Percentiles rank a stretch among this genome's conserved stretches.
Evolutionary conservation across 805 yeast species (phyloP).

Genomic region (Wickerhamiella sergipiensis): DNA sequence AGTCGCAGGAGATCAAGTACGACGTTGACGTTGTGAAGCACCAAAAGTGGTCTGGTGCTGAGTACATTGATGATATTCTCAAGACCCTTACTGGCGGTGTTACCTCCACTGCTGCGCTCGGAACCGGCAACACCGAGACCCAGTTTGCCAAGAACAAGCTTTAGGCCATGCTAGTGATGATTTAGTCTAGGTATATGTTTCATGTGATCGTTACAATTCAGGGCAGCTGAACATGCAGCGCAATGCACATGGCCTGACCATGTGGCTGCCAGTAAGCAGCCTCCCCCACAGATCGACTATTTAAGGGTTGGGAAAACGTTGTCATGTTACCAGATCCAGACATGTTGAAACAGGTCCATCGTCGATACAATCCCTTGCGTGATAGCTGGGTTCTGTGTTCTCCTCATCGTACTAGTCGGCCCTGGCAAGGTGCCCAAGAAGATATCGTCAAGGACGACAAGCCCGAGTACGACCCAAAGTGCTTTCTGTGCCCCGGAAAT

Average conservation of each 20-base stretch:
- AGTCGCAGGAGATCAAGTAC: slow-evolving; percentile 71
- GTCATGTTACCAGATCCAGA: neutral
- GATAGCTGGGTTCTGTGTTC: slow-evolving; percentile 57
- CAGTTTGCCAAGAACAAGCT: slow-evolving; percentile 47
- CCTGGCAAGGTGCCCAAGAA: slow-evolving; percentile 71
- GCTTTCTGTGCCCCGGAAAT: slow-evolving; percentile 65
- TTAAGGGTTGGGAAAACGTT: neutral
- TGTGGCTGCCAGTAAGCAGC: neutral
- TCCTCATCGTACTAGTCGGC: slow-evolving; percentile 65
- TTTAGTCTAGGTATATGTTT: no score
- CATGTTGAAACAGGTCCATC: slow-evolving; percentile 28
- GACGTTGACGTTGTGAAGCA: slow-evolving; percentile 95
- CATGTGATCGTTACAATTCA: no score
- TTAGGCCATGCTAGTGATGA: no score
- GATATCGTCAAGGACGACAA: slow-evolving; percentile 28
- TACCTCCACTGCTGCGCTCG: slow-evolving; percentile 94
- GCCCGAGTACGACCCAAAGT: slow-evolving; percentile 48
- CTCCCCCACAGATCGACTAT: neutral
- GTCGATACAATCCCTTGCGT: slow-evolving; percentile 58
- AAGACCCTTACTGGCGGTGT: slow-evolving; percentile 91
- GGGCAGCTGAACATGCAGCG: neutral
- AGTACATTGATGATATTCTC: slow-evolving; percentile 81
- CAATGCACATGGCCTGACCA: neutral
- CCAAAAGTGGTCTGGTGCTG: slow-evolving; percentile 99
- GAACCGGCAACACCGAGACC: slow-evolving; percentile 94